Evolutionary conservation across 176 grass and related monocot species (phyloP), one percentile per base, ranked within the genome.

Genomic region (Bolboschoenus planiculmis): DNA sequence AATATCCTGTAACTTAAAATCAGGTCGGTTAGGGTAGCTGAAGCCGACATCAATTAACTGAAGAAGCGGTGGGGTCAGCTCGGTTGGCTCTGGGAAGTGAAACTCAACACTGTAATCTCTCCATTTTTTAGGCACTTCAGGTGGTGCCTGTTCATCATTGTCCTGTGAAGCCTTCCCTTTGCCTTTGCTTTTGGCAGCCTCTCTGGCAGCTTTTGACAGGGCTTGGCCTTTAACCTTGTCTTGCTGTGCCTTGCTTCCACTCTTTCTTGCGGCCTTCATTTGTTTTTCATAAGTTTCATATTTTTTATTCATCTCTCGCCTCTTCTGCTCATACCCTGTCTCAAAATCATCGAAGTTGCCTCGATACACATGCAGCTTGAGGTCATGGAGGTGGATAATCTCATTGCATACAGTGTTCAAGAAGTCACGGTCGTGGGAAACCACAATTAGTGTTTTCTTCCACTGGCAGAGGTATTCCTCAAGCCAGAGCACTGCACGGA

Each of bases 301-400:
- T 85, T 98, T 95, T 30, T 83, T 86, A 82, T 94, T 98, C 85
- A 89, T 91, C 89, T 98, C 95, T 75, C 94, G 92, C 43, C 92
- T 88, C 79, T 95, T 98, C 86, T 98, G 92, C 71, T 98, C 95
- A 78, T 95, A 98, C 4, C 95, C 95, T n/a, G 85, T 88, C 76
- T 95, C 92, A 21, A 98, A 98, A 60, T 93, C 95, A 85, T 91
- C 87, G 56, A 98, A 98, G 60, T 98, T 98, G 0, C 95, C 95
- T 80, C 92, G 92, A 73, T 98, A 98, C 9, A 93, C 90, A 76
- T 95, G 89, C 6, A 98, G 50, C 55, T 86, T 90, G 74, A 95
- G 87, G 30, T 93, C 90, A 23, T 98, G 95, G 80, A 98, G 80
- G 60, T 95, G 95, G 81, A 98, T 91, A 73, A 98, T 91, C 42